A percentile compares a stretch with the other conserved stretches of the same genome.
phyloP scores from a whole-genome alignment of 2,329 filamentous ascomycete genomes.

The Penicillium sp. region DNA sequence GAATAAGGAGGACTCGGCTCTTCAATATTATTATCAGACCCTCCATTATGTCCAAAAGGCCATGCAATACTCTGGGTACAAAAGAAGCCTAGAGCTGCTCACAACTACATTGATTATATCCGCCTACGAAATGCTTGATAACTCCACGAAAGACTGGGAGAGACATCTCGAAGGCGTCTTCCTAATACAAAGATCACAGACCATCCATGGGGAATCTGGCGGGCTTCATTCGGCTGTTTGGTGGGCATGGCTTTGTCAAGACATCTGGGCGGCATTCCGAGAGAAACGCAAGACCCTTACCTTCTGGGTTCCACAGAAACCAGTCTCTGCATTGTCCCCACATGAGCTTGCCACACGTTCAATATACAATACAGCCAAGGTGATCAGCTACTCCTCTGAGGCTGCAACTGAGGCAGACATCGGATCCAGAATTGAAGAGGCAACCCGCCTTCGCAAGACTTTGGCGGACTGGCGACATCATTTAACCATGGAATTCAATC shows the following conservation, averaged over 20 bases:
- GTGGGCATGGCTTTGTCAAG: constrained; percentile 37
- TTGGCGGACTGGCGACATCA: constrained; percentile 29
- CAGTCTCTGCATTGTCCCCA: constrained; percentile 13
- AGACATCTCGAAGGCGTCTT: constrained; percentile 32
- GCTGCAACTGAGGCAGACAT: constrained; percentile 10
- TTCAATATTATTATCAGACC: constrained; percentile 32
- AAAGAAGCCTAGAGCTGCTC: constrained; percentile 30
- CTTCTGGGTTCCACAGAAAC: constrained; percentile 25
- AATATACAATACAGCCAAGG: constrained; percentile 25
- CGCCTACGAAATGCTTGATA: constrained; percentile 34
- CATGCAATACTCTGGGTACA: constrained; percentile 27
- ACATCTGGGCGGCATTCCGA: constrained; percentile 33
- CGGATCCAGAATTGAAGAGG: constrained; percentile 15
- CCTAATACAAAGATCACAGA: constrained; percentile 31
- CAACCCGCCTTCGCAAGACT: constrained; percentile 17
- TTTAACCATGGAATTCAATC: constrained; percentile 27
- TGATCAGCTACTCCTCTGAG: constrained; percentile 25
- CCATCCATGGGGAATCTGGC: constrained; percentile 28
- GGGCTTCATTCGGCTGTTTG: constrained; percentile 31
- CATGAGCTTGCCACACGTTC: constrained; percentile 20
- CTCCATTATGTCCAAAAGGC: constrained; percentile 32
- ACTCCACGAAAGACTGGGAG: constrained; percentile 32
- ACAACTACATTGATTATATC: constrained; percentile 28
- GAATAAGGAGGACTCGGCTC: constrained; percentile 12
- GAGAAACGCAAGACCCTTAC: constrained; percentile 30